phyloP scores from a whole-genome alignment of 495 filamentous ascomycete genomes.

The Annulohypoxylon stygium region DNA sequence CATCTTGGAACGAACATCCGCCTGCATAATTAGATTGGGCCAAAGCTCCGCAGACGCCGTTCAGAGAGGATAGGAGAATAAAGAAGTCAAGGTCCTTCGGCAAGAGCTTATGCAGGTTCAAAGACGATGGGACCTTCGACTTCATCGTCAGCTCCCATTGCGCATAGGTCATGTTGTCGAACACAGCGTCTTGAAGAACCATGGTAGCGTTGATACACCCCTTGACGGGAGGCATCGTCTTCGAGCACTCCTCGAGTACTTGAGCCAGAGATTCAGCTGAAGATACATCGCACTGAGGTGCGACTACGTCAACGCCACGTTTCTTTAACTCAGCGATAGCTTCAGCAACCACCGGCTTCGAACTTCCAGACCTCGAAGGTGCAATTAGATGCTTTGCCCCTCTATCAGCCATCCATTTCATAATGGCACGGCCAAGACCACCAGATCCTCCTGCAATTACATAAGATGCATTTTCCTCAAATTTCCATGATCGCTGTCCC shows the following conservation, averaged over 20 bases:
- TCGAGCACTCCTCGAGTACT: slow-evolving; percentile 44
- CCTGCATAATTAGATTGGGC: slow-evolving; percentile 71
- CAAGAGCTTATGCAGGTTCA: slow-evolving; percentile 63
- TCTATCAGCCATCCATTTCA: slow-evolving; percentile 64
- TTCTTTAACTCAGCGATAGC: slow-evolving; percentile 44
- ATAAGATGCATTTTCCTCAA: slow-evolving; percentile 61
- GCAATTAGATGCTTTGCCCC: slow-evolving; percentile 68
- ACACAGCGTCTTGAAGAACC: slow-evolving; percentile 64
- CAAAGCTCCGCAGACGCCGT: slow-evolving; percentile 63
- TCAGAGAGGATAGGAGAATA: slow-evolving; percentile 66
- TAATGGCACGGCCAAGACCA: slow-evolving; percentile 68
- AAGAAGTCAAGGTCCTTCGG: slow-evolving; percentile 68
- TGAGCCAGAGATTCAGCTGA: slow-evolving; percentile 20
- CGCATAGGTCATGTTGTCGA: slow-evolving; percentile 63
- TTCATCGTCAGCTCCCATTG: slow-evolving; percentile 55
- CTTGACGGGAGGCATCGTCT: slow-evolving; percentile 62
- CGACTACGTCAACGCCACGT: slow-evolving; percentile 47
- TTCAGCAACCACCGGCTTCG: slow-evolving; percentile 31
- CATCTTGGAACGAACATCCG: slow-evolving; percentile 70
- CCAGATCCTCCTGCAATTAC: slow-evolving; percentile 69
- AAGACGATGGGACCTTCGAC: slow-evolving; percentile 61
- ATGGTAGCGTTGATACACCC: slow-evolving; percentile 66
- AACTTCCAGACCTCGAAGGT: slow-evolving; percentile 63
- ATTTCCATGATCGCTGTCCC: slow-evolving; percentile 35
- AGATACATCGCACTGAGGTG: slow-evolving; percentile 58